These are phyloP conservation scores for Monosporascus sp. DNA, from an alignment of 2,329 filamentous ascomycete species.

Conservation along the genomic window DNA sequence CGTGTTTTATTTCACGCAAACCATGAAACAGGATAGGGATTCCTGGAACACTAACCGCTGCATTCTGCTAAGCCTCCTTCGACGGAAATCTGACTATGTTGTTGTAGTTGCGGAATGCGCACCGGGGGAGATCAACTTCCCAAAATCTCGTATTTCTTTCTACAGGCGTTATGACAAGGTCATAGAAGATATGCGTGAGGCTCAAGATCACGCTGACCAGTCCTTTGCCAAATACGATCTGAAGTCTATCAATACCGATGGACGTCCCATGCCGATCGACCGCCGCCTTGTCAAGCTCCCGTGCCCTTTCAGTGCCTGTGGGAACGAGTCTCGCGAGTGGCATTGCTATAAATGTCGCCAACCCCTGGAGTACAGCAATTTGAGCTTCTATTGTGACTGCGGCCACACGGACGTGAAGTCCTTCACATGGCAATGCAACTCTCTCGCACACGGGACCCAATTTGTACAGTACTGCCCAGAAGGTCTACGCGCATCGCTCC, in stretches of 20 bases:
- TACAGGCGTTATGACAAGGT: background rate
- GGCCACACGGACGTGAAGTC: background rate
- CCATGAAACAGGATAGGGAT: background rate
- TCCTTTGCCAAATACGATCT: conserved; percentile 1
- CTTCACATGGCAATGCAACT: conserved; percentile 3
- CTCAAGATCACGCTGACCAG: conserved; percentile 4
- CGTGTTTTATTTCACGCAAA: conserved; percentile 3
- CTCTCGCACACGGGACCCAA: conserved; percentile 3
- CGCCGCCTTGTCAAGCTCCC: conserved; percentile 1
- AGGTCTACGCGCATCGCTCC: background rate
- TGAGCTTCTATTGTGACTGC: conserved; percentile 3
- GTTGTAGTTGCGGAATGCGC: conserved; percentile 4
- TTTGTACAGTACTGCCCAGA: background rate
- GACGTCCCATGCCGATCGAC: background rate
- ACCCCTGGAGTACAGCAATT: conserved; percentile 2
- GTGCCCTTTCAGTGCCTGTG: conserved; percentile 1
- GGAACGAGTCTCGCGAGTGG: conserved; percentile 1
- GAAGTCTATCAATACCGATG: background rate
- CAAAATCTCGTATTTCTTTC: conserved; percentile 1
- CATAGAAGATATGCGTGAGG: conserved; percentile 1
- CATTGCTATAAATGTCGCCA: conserved; percentile 4
- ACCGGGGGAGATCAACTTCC: background rate
- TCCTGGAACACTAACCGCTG: conserved; percentile 1
- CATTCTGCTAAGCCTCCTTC: conserved; percentile 2
- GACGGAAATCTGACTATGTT: conserved; percentile 6